Conservation (phyloP, 768 basidiomycete species). For the Tricholomella constricta region DNA sequence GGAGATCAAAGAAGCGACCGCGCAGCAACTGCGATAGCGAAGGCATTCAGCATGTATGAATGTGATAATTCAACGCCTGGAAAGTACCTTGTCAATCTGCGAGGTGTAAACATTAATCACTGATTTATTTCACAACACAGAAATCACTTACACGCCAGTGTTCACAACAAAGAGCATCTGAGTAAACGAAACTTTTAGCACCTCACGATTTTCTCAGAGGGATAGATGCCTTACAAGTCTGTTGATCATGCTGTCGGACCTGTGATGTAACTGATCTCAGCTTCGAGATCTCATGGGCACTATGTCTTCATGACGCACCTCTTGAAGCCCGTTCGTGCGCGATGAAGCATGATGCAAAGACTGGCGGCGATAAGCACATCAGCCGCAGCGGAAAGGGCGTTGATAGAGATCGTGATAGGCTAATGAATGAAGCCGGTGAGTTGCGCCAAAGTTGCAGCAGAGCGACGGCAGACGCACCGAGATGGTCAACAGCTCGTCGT, state of each 20-base stretch:
- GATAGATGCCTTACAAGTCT: constrained; percentile 35
- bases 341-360: constrained; percentile 48
- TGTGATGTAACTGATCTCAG: constrained; percentile 12
- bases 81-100: constrained; percentile 39
- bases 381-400: constrained; percentile 46
- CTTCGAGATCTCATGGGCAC: not conserved
- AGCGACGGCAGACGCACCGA: constrained; percentile 28
- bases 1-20: constrained; percentile 50
- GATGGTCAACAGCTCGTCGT: constrained; percentile 33
- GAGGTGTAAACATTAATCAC: constrained; percentile 10
- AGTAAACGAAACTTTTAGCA: not conserved
- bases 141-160: constrained; percentile 44
- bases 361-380: constrained; percentile 52
- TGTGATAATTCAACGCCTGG: not conserved
- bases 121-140: not conserved
- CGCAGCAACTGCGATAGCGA: constrained; percentile 36
- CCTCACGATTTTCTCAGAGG: not conserved
- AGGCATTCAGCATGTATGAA: not conserved
- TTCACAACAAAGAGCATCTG: constrained; percentile 60
- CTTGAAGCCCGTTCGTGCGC: constrained; percentile 52
- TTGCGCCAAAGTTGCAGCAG: not conserved
- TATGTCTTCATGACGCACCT: constrained; percentile 27
- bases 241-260: constrained; percentile 54
- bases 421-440: constrained; percentile 17
- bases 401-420: constrained; percentile 53